Evolutionary conservation across 1,139 yeast genomes (phyloP), one percentile per base, ranked within the genome.

Genomic region (Nematodospora anomalae): DNA sequence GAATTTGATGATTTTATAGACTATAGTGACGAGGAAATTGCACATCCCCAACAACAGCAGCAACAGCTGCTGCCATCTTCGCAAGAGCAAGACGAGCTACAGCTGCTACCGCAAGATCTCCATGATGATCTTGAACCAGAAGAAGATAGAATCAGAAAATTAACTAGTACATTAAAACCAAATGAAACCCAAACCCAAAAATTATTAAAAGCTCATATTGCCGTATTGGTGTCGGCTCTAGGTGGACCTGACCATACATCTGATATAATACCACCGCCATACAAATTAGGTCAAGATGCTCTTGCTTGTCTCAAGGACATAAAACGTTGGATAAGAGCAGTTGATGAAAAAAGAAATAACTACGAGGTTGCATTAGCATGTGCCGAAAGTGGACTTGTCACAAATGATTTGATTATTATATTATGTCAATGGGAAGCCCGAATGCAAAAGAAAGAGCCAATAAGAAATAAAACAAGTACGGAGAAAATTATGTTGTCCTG

Each of bases 361-460:
- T 83, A 79, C 69, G 89, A 83, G 47, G 96, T 90, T 12, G 95
- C 96, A 0, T 68, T 86, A 33, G 96, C 96, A 0, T 84, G 95
- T 47, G 86, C 90, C 4, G 94, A 87, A 36, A 79, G 85, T 7
- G 85, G 85, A 1, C 67, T 92, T 20, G 82, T 90, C 3, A 58
- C 70, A 2, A 80, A 79, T 50, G 98, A 92, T 58, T 58, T 92
- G 41, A 58, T 83, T 9, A 84, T 83, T 6, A 88, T 94, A 24
- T 58, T 92, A 32, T 73, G 86, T 28, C 82, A 80, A 52, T 87
- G 94, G 90, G 90, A 87, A 35, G 57, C 57, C 10, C 66, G 64
- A 37, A 49, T 43, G 35, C 27, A 28, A 7, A 42, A 53, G 6
- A 38, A 37, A 14, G 47, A 47, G 38, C 50, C 49, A 18, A 57